Percentiles rank a stretch among this genome's conserved stretches.
Conservation (phyloP, 305 asterid genomes). For the Fraxinus sp. region DNA sequence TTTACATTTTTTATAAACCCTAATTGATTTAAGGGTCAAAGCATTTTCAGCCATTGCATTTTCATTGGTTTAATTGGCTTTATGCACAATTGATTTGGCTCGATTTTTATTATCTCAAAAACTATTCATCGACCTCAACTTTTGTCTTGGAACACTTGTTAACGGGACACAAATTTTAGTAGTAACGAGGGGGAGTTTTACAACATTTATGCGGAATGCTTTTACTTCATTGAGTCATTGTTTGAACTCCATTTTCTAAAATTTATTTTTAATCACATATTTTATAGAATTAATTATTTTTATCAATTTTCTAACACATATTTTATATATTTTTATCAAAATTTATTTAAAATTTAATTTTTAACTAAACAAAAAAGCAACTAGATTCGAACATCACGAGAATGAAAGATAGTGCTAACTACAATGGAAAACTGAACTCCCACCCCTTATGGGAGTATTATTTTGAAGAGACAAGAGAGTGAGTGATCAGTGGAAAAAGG, state of each 20-base stretch:
- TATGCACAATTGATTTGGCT: not conserved
- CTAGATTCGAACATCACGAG: not conserved
- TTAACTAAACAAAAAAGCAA: not conserved
- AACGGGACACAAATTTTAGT: not conserved
- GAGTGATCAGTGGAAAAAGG: not conserved
- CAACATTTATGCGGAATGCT: not conserved
- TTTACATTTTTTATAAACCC: not conserved
- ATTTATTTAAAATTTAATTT: no score
- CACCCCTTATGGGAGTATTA: slow-evolving; percentile 15
- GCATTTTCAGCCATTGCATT: not conserved
- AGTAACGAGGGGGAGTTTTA: not conserved
- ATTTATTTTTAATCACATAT: no score
- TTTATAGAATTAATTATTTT: no score
- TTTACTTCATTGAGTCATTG: not conserved
- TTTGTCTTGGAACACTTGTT: no score
- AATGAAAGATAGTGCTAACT: not conserved
- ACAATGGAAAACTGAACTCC: not conserved
- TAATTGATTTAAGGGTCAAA: not conserved
- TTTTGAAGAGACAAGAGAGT: slow-evolving; percentile 18
- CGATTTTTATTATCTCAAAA: no score
- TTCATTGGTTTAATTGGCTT: not conserved
- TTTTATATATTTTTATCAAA: not conserved
- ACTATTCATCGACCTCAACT: not conserved
- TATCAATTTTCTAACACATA: no score
- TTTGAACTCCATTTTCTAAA: not conserved